Evolutionary conservation across 352 stramenopile species (phyloP).

Genomic region (Phytophthora palmivora): DNA sequence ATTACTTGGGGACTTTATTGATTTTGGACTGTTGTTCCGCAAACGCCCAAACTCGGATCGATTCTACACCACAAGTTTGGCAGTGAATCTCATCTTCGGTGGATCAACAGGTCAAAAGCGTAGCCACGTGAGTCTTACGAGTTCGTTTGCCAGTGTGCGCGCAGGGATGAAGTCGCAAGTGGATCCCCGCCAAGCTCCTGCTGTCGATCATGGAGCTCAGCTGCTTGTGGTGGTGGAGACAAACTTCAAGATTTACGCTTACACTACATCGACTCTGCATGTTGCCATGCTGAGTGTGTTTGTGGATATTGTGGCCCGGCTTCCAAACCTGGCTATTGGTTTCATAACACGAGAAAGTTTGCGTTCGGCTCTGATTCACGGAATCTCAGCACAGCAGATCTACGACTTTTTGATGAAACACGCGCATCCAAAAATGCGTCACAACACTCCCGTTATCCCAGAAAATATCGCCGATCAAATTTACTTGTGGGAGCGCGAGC

Average conservation of each 20-base stretch:
- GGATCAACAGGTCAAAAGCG: conserved; percentile 71
- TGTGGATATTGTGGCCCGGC: conserved; percentile 88
- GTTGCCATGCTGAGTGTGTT: conserved; percentile 94
- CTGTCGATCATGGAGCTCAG: conserved; percentile 45
- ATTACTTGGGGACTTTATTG: conserved; percentile 84
- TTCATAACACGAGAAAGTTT: conserved; percentile 93
- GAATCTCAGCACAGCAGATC: conserved; percentile 92
- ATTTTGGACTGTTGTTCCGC: conserved; percentile 89
- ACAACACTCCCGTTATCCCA: conserved; percentile 78
- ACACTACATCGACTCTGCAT: conserved; percentile 90
- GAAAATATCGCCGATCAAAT: conserved; percentile 93
- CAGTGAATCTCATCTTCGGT: conserved; percentile 92
- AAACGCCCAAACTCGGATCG: conserved; percentile 55
- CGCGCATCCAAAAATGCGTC: conserved; percentile 83
- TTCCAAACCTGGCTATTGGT: conserved; percentile 92
- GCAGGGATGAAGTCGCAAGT: conserved; percentile 53
- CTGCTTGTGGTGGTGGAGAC: conserved; percentile 89
- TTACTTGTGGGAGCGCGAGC: conserved; percentile 92
- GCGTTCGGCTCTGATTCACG: conserved; percentile 87
- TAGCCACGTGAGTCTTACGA: conserved; percentile 53
- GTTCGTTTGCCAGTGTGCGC: conserved; percentile 53
- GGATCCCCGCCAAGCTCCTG: conserved; percentile 39
- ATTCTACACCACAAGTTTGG: conserved; percentile 92
- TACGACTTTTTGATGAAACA: conserved; percentile 93
- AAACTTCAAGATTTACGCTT: conserved; percentile 94